Base-by-base conservation (phyloP, 495 filamentous ascomycete genomes). In the Talaromyces proteolyticus region DNA sequence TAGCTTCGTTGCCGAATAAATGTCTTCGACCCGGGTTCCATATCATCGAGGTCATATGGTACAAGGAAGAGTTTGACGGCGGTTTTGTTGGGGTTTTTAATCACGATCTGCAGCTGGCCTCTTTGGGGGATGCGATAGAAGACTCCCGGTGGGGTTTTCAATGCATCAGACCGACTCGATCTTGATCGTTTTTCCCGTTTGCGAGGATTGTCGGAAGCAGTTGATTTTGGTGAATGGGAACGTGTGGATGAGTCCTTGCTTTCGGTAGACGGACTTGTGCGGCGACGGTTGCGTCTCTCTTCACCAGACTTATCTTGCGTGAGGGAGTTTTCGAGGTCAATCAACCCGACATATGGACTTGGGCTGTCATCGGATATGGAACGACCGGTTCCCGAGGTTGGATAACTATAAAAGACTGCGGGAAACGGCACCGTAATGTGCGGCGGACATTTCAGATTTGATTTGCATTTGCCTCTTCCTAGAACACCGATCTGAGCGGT, bases 1-100 rank as follows among this genome's bases (percentile, higher is more conserved):
- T 95, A 97, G 56, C 86, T 91, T 48, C 95, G 84, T 65, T 99
- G 93, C 43, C 93, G 82, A 53, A 99, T 86, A 56, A 99, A 99
- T 3, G 93, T 99, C 60, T 97, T 97, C 16, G 88, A 93, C 1
- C 91, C 90, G 8, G 89, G 76, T 54, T 93, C 87, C 94, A 99
- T 99, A 49, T 90, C 93, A n/a, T 80, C 76, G 6, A 99, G 76
- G 64, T 96, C 91, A 59, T 99, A 99, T 0, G 94, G 93, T 20
- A 99, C 83, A 12, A 97, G 77, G 56, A 96, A 99, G 14, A 96
- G 69, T 63, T 96, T 96, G 44, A 96, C 89, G 4, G 91, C 91
- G 3, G 91, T 96, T 62, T 95, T 96, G 72, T 95, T 91, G 10
- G 89, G 90, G 56, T 95, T 96, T 61, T 95, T 94, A 66, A 96